Base-by-base conservation (phyloP, 1,139 yeast genomes). In the Magnusiomyces suaveolens region DNA sequence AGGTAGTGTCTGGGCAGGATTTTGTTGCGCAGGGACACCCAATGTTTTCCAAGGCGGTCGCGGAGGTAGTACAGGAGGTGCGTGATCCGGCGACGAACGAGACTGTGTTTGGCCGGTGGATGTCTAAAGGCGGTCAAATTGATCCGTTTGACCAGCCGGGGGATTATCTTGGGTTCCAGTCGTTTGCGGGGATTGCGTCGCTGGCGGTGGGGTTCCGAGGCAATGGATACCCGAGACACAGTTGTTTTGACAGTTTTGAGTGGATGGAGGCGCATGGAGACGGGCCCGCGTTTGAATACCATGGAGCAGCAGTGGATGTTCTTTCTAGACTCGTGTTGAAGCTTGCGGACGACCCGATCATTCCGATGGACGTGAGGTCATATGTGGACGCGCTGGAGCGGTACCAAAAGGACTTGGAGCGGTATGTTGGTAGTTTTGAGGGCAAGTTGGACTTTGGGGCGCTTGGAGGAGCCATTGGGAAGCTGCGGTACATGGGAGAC, bases 11-110 rank as follows among this genome's bases (percentile, higher is more conserved):
- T 0, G 94, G 94, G 1, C 76, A 78, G 53, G 67, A 74, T 0
- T 66, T 90, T 41, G 74, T 76, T 46, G 74, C 86, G 2, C 75
- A 78, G 46, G 78, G 90, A 0, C 83, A 86, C 64, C 95, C 97
- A 0, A 65, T 84, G 38, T 71, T 90, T 51, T 77, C 77, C 46
- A 63, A 72, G 18, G 63, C 77, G 53, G 68, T 83, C 16, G 66
- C 67, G 43, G 72, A 75, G 29, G 72, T 77, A 8, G 63, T 82
- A 54, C 65, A 64, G 6, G 65, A 70, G 47, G 78, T 80, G 10
- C 62, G 64, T 32, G 71, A 70, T 53, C 73, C 76, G 60, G 63
- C 60, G 54, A 59, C 58, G 50, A 59, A 58, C 51, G 54, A 61
- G 1, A 57, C 63, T 2, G 53, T 65, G 49, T 60, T 57, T 3